Conservation (phyloP, 345 rosid genomes). For the Populus euphratica region DNA sequence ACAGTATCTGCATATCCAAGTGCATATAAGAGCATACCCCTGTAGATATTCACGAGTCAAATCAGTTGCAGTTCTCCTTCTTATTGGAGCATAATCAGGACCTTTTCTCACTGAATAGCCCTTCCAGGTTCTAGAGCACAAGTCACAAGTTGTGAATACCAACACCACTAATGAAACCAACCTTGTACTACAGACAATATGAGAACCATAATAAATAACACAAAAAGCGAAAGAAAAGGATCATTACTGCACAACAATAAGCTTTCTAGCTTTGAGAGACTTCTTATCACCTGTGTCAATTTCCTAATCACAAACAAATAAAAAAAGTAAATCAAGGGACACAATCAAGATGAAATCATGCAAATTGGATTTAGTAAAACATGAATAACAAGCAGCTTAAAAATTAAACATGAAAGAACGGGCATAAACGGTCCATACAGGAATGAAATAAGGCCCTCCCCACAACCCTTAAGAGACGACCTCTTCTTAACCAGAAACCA, state of each 20-base stretch:
- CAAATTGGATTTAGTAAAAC: constrained; percentile 2
- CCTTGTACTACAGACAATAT: background rate
- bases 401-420: background rate
- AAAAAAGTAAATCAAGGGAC: background rate
- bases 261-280: constrained; percentile 75
- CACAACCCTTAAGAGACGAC: background rate
- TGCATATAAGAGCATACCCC: constrained; percentile 36
- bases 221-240: constrained; percentile 8
- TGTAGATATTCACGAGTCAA: constrained; percentile 86
- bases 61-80: constrained; percentile 75
- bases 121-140: constrained; percentile 61
- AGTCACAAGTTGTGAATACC: background rate
- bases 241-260: constrained; percentile 59
- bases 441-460: background rate
- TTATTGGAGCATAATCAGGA: constrained; percentile 71
- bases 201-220: constrained; percentile 1
- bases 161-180: background rate
- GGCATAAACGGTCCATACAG: background rate
- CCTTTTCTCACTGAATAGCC: constrained; percentile 79
- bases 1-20: background rate
- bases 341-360: background rate
- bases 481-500: background rate
- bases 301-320: constrained; percentile 42
- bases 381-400: background rate
- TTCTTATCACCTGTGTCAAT: constrained; percentile 52